Evolutionary conservation across 345 rosid species (phyloP).

Genomic region (Murraya koenigii): DNA sequence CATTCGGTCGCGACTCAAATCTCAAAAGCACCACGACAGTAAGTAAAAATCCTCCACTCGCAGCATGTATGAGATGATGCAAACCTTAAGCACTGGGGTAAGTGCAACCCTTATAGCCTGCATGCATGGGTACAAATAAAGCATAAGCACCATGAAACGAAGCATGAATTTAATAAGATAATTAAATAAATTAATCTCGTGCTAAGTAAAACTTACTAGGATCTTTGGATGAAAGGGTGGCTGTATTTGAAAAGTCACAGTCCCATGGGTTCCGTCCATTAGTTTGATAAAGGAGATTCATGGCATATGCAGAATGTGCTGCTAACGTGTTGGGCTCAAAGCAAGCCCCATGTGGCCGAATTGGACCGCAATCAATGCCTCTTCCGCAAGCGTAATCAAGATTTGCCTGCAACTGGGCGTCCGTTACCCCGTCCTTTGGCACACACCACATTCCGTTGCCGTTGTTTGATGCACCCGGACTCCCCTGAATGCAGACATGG

Average conservation of each 20-base stretch:
- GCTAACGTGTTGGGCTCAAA: conserved; percentile 71
- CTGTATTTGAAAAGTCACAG: conserved; percentile 71
- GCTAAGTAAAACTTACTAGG: conserved; percentile 57
- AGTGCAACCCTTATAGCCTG: conserved; percentile 42
- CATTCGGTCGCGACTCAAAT: background rate
- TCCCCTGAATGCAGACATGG: conserved; percentile 17
- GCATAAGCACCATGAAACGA: background rate
- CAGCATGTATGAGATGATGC: too few species aligned
- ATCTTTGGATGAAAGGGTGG: conserved; percentile 53
- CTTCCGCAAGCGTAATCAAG: conserved; percentile 85
- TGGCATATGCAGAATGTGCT: conserved; percentile 82
- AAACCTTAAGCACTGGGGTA: conserved; percentile 31
- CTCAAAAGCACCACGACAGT: too few species aligned
- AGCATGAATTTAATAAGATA: background rate
- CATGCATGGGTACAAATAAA: background rate
- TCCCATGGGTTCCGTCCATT: conserved; percentile 40
- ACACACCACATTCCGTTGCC: conserved; percentile 55
- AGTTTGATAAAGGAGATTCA: conserved; percentile 74
- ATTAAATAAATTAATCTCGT: too few species aligned
- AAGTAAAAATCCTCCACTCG: background rate
- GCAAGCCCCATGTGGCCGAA: conserved; percentile 84
- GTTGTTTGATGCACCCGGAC: conserved; percentile 29
- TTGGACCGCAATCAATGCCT: conserved; percentile 64
- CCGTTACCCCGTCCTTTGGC: conserved; percentile 51
- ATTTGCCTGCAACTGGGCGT: conserved; percentile 61